Conservation (phyloP, 176 grass and related monocot species). For the barley (Hordeum vulgare) region DNA sequence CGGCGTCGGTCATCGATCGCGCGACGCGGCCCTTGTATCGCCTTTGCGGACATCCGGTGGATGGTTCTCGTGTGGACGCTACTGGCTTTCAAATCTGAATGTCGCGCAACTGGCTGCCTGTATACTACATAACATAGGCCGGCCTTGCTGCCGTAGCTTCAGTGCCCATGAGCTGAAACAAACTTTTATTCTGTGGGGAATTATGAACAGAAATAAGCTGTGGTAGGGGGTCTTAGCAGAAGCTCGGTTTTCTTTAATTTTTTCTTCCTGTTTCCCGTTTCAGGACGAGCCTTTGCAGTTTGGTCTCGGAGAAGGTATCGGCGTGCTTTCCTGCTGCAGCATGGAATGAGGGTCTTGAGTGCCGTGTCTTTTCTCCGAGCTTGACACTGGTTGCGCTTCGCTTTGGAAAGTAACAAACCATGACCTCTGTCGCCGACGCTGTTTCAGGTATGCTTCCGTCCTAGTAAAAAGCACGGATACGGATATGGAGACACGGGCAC, state of each 20-base stretch:
- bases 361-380: not conserved
- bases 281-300: not conserved
- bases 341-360: not conserved
- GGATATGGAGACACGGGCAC: no score
- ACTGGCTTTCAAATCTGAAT: not conserved
- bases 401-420: not conserved
- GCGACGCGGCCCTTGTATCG: not conserved
- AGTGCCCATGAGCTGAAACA: not conserved
- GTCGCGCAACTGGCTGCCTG: not conserved
- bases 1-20: not conserved
- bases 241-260: not conserved
- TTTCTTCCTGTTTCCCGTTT: not conserved
- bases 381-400: not conserved
- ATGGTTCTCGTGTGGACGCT: not conserved
- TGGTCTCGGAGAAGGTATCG: not conserved
- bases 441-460: conserved; percentile 34
- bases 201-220: not conserved
- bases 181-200: not conserved
- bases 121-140: not conserved
- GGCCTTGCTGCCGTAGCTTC: not conserved
- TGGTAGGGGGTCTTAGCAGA: not conserved
- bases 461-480: no score
- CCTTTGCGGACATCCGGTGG: not conserved
- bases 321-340: not conserved
- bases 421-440: conserved; percentile 31